Base-by-base conservation (phyloP, 495 filamentous ascomycete species). In the Xylaria longipes region DNA sequence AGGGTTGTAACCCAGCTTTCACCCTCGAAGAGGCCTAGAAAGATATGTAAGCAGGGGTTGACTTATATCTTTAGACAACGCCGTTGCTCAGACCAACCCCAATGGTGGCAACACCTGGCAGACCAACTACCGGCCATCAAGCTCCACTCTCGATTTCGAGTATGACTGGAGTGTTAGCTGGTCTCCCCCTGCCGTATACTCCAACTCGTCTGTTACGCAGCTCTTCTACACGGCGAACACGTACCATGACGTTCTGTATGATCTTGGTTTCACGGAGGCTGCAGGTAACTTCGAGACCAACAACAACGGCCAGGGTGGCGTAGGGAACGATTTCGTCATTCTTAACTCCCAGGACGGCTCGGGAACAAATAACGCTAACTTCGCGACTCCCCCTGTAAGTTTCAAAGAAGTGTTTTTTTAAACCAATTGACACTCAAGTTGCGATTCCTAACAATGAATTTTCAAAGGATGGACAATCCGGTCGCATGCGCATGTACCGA, bases 271-370 rank as follows among this genome's bases (percentile, higher is more conserved):
- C 76, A 87, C 76, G 41, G 87, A 88, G 69, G 77, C 41, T 3
- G 87, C 87, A 25, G 87, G 87, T 6, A 88, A 88, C 76, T 88
- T 88, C 76, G 82, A 88, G 73, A 68, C 73, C 39, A 84, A 87
- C 77, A 88, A 88, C 78, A 79, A 83, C 74, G 80, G 81, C 66
- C 54, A 74, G 31, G 85, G 85, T 17, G 87, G 87, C 25, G 22
- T 52, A 5, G 85, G 83, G 27, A 78, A 77, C 48, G 87, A 88
- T 73, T 83, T 82, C 70, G 85, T 88, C 54, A 84, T 87, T 66
- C 82, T 88, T 35, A 85, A 88, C 65, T 76, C 85, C 6, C 87
- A 88, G 70, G 86, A 88, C 74, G 81, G 87, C 75, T 76, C 85
- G 62, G 80, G 84, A 63, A 73, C 75, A 52, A 83, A 90, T 80